A percentile compares a stretch with the other conserved stretches of the same genome.
These are phyloP conservation scores for Pisolithus sp. DNA, from an alignment of 768 basidiomycete genomes.

Conservation along the genomic window DNA sequence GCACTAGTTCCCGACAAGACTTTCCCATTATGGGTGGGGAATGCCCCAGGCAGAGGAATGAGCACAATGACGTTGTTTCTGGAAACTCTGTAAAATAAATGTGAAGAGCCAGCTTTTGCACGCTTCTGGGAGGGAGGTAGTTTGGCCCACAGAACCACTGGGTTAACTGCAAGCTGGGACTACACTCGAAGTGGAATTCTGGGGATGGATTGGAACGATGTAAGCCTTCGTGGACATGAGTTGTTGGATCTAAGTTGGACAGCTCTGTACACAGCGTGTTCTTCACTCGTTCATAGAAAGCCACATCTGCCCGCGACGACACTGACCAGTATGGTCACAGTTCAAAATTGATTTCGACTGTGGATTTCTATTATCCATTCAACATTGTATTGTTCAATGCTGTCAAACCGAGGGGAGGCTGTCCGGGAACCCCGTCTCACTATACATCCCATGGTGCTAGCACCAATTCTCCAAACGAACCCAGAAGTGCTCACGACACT, in stretches of 20 bases:
- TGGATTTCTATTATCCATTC: no score
- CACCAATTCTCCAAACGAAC: no score
- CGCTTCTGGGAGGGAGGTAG: conserved; percentile 43
- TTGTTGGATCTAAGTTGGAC: conserved; percentile 18
- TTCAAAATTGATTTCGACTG: no score
- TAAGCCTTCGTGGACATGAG: conserved; percentile 52
- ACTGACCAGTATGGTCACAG: no score
- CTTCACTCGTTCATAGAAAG: no score
- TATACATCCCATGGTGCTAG: no score
- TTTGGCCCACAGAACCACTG: conserved; percentile 47
- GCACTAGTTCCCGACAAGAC: conserved; percentile 57
- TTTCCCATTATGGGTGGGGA: conserved; percentile 36
- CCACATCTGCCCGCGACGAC: no score
- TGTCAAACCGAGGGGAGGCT: no score
- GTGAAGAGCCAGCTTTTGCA: conserved; percentile 56
- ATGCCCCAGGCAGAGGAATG: conserved; percentile 54
- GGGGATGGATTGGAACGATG: conserved; percentile 53
- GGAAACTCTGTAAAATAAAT: conserved; percentile 57
- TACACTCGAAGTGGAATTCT: conserved; percentile 24
- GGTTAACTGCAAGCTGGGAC: conserved; percentile 36
- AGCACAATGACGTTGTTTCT: conserved; percentile 41
- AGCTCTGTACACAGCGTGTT: no score
- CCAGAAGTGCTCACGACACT: no score
- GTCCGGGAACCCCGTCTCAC: no score
- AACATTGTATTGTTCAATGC: no score